A percentile compares a stretch with the other conserved stretches of the same genome.
Conservation (phyloP, 805 yeast species). For the Metschnikowia shivogae region DNA sequence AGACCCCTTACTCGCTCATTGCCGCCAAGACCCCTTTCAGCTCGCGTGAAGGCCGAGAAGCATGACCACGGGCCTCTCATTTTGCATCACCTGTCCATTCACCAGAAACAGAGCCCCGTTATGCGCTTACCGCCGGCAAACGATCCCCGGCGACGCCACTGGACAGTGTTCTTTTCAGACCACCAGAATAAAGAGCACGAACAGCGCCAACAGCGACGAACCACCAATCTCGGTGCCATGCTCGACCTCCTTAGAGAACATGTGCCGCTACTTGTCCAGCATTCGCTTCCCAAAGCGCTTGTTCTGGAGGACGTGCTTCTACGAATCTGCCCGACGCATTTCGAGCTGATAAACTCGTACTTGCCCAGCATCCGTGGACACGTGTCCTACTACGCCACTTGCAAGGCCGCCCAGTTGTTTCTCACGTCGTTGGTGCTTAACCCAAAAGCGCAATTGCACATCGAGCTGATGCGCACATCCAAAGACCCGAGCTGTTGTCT, state of each 20-base stretch:
- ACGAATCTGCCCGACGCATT: constrained; percentile 53
- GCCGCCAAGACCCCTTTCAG: too few relatives aligned
- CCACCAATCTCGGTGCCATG: constrained; percentile 53
- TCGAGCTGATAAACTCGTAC: constrained; percentile 40
- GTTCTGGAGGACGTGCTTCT: constrained; percentile 47
- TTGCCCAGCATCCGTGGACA: constrained; percentile 56
- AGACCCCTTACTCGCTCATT: too few relatives aligned
- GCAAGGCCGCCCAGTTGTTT: constrained; percentile 53
- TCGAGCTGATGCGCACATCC: constrained; percentile 40
- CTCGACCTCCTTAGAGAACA: constrained; percentile 43
- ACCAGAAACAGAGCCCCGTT: too few relatives aligned
- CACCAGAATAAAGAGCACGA: neutral
- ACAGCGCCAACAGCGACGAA: constrained; percentile 22
- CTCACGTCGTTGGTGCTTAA: constrained; percentile 53
- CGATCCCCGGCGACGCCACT: too few relatives aligned
- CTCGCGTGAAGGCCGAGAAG: too few relatives aligned
- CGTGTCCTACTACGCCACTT: constrained; percentile 50
- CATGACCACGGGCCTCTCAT: too few relatives aligned
- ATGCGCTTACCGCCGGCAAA: too few relatives aligned
- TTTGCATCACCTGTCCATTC: too few relatives aligned
- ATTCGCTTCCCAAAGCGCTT: constrained; percentile 40
- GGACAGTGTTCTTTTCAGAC: neutral
- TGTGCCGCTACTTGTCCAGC: constrained; percentile 49
- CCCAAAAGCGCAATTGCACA: constrained; percentile 50
- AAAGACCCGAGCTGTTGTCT: constrained; percentile 30